Evolutionary conservation across 176 grass and related monocot species (phyloP), one percentile per base, ranked within the genome.

Genomic region (Aegilops longissima): DNA sequence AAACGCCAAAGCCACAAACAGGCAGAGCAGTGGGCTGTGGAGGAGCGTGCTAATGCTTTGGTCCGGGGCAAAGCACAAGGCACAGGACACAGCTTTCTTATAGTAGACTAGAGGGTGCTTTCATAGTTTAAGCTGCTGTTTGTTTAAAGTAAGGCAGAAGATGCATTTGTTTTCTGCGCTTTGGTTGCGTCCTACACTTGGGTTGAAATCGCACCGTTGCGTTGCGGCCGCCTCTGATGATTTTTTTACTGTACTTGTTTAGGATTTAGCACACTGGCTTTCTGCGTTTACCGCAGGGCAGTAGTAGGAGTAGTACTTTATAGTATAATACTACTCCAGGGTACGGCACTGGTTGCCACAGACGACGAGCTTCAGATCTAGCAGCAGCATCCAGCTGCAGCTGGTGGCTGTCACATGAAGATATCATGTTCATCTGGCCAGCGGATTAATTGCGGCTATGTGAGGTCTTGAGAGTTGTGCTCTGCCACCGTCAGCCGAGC

Each of bases 151-250:
- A 66, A 80, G 61, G 31, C 61, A 66, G 35, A 66, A 80, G 79
- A 49, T 82, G 80, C 2, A 64, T 3, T 30, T 29, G 17, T 21
- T 21, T 21, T 59, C 5, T 21, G 40, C 39, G 70, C 70, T 16
- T 16, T 75, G 42, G 40, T 16, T 80, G 38, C 16, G 78, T 5
- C 78, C n/a, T 36, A 44, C 40, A 2, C n/a, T 34, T 47, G 38
- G 62, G 18, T 23, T 30, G 23, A 38, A 78, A 85, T 77, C 45
- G 21, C 83, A 68, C 59, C 73, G 73, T 78, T 85, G 59, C 17
- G 17, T 58, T 21, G 18, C 29, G 17, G 34, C 82, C 23, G 71
- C 29, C 20, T 42, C 58, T 1, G 20, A 4, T 44, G 12, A 9
- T 31, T 77, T 85, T 14, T 12, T 12, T 62, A 6, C 61, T 11